phyloP scores from a whole-genome alignment of 805 yeast species.

The Yarrowia sp. region DNA sequence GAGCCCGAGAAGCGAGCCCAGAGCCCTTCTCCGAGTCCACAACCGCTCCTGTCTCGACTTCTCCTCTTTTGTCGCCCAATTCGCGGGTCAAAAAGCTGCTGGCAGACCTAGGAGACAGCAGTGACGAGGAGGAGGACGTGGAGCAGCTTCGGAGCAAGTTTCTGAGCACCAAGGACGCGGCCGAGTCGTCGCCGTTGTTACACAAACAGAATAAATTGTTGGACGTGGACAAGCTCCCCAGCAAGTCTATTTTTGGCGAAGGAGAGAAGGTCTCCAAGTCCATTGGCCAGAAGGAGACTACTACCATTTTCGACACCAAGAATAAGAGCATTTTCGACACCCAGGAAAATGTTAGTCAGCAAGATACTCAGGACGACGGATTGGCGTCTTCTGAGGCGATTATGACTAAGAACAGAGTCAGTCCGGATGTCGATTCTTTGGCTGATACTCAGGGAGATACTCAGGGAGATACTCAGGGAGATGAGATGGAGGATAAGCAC shows the following conservation, averaged over 20 bases:
- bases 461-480: background rate
- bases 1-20: background rate
- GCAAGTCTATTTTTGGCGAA: background rate
- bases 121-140: constrained; percentile 21
- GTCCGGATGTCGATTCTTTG: background rate
- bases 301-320: too few species aligned
- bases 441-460: background rate
- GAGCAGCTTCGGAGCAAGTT: constrained; percentile 9
- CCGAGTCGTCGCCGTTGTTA: background rate
- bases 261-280: too few species aligned
- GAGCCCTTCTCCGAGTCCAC: background rate
- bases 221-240: background rate
- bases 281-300: too few species aligned
- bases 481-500: background rate
- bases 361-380: background rate
- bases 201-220: background rate
- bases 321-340: too few species aligned
- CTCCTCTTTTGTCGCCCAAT: constrained; percentile 21
- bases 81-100: constrained; percentile 22
- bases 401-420: background rate
- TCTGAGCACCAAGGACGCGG: background rate
- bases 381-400: background rate
- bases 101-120: background rate
- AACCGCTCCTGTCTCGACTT: background rate
- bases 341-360: too few species aligned